These are phyloP conservation scores for Torulaspora delbrueckii DNA, from an alignment of 805 yeast genomes.

Conservation along the genomic window DNA sequence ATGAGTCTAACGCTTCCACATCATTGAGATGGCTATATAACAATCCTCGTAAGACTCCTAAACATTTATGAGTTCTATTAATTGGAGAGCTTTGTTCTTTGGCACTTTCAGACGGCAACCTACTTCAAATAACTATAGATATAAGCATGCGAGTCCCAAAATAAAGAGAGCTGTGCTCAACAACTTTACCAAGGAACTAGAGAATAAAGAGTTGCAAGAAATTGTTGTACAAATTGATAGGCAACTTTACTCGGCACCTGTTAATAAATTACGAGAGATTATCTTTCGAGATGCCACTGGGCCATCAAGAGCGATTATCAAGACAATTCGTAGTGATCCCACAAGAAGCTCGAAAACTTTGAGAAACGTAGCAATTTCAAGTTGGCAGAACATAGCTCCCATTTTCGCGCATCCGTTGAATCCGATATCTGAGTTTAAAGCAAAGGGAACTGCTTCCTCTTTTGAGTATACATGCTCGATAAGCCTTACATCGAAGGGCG, in stretches of 20 bases:
- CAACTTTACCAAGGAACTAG: neutral
- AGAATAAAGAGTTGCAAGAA: neutral
- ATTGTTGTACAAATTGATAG: neutral
- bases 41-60: too few species aligned
- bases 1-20: neutral
- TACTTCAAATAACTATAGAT: slow-evolving; percentile 8
- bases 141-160: slow-evolving; percentile 11
- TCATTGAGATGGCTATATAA: too few species aligned
- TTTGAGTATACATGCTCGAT: slow-evolving; percentile 9
- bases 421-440: slow-evolving; percentile 2
- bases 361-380: neutral
- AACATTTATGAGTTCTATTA: neutral
- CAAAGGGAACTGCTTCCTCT: neutral
- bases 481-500: slow-evolving; percentile 5
- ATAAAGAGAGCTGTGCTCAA: slow-evolving; percentile 9
- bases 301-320: slow-evolving; percentile 1
- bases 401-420: slow-evolving; percentile 7
- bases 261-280: slow-evolving; percentile 4
- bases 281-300: slow-evolving; percentile 8
- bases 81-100: slow-evolving; percentile 9
- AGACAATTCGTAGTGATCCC: neutral
- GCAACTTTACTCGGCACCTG: neutral
- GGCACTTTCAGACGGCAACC: slow-evolving; percentile 12
- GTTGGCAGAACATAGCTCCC: slow-evolving; percentile 7
- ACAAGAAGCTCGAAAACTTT: neutral